Evolutionary conservation across 2,329 filamentous ascomycete genomes (phyloP).

Genomic region (Verticillium nonalfalfae): DNA sequence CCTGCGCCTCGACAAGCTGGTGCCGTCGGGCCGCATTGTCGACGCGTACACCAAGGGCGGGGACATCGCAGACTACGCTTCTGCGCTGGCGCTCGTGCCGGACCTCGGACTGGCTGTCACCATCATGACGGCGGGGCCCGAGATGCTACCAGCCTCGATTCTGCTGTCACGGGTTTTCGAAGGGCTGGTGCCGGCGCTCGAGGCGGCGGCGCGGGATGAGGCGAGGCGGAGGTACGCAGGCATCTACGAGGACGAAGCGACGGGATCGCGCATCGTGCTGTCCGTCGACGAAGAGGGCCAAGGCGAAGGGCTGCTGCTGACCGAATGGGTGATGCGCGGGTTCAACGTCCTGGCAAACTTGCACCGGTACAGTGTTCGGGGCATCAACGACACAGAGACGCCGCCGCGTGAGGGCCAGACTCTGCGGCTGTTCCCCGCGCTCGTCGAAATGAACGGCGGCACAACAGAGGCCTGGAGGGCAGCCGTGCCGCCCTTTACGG

Average conservation of each 20-base stretch:
- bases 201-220: slow-evolving; percentile 31
- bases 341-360: slow-evolving; percentile 31
- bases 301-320: slow-evolving; percentile 30
- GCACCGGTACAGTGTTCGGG: slow-evolving; percentile 13
- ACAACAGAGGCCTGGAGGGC: slow-evolving; percentile 23
- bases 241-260: slow-evolving; percentile 26
- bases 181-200: slow-evolving; percentile 31
- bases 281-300: slow-evolving; percentile 23
- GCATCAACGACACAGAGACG: slow-evolving; percentile 1
- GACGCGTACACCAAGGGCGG: slow-evolving; percentile 42
- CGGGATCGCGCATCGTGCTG: slow-evolving; percentile 25
- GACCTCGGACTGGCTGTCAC: slow-evolving; percentile 38
- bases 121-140: slow-evolving; percentile 26
- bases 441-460: background rate
- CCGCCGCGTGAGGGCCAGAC: slow-evolving; percentile 2
- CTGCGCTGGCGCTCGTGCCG: slow-evolving; percentile 31
- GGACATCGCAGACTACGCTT: slow-evolving; percentile 32
- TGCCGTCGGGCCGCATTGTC: slow-evolving; percentile 29
- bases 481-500: slow-evolving; percentile 12
- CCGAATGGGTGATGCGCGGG: slow-evolving; percentile 30
- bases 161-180: slow-evolving; percentile 17
- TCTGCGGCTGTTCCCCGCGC: slow-evolving; percentile 13
- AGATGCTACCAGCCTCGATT: background rate
- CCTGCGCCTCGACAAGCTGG: slow-evolving; percentile 26
- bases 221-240: slow-evolving; percentile 23